These are phyloP conservation scores for Boletus pseudopeckii DNA, from an alignment of 768 basidiomycete genomes.

Conservation along the genomic window DNA sequence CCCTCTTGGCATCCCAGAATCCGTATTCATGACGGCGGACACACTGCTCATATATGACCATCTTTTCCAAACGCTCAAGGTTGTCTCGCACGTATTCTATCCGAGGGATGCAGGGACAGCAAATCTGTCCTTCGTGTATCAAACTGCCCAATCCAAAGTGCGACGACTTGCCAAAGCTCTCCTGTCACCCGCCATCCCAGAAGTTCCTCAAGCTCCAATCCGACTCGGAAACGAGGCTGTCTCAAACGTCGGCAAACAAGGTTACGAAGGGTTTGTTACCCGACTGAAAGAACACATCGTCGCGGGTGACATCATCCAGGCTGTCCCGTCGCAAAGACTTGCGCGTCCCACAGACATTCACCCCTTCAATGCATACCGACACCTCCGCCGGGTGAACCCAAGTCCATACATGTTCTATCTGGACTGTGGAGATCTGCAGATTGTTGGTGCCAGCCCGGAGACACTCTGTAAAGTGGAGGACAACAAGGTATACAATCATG, in stretches of 20 bases:
- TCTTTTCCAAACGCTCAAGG: constrained; percentile 89
- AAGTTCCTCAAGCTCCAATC: constrained; percentile 62
- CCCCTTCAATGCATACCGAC: constrained; percentile 96
- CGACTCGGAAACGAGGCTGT: constrained; percentile 63
- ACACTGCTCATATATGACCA: constrained; percentile 97
- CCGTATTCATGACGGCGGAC: constrained; percentile 95
- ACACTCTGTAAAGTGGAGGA: constrained; percentile 93
- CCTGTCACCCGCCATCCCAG: constrained; percentile 48
- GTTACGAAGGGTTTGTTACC: constrained; percentile 90
- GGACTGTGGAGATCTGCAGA: constrained; percentile 87
- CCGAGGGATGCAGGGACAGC: constrained; percentile 63
- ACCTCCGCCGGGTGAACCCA: constrained; percentile 91
- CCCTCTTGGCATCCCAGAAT: constrained; percentile 85
- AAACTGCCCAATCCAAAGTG: constrained; percentile 80
- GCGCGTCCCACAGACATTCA: constrained; percentile 82
- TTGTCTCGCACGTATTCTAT: constrained; percentile 93
- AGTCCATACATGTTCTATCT: constrained; percentile 99
- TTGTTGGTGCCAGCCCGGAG: constrained; percentile 98
- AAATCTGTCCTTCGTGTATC: constrained; percentile 82
- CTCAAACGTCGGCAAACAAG: constrained; percentile 91
- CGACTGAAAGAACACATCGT: constrained; percentile 91
- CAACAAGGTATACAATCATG: constrained; percentile 94
- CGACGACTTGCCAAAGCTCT: constrained; percentile 75
- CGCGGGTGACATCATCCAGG: constrained; percentile 97
- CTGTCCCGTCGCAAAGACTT: constrained; percentile 92